A percentile compares a stretch with the other conserved stretches of the same genome.
These are phyloP conservation scores for Arthroderma uncinatum DNA, from an alignment of 2,329 filamentous ascomycete species.

Conservation along the genomic window DNA sequence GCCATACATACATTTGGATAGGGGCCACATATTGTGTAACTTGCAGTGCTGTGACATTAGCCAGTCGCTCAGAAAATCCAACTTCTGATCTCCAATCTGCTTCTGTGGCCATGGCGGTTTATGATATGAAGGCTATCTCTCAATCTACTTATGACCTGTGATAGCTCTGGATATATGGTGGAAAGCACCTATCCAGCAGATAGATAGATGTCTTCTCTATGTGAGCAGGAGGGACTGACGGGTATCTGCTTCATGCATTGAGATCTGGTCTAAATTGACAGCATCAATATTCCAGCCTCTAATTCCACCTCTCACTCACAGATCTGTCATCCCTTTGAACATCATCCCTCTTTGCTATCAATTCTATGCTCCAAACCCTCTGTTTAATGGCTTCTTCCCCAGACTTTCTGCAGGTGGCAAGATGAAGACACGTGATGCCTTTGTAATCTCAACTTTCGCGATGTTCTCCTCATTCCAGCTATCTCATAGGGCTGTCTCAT, in stretches of 20 bases:
- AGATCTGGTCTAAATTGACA: neutral
- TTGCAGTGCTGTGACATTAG: conserved; percentile 53
- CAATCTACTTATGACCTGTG: neutral
- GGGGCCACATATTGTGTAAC: conserved; percentile 21
- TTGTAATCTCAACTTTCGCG: neutral
- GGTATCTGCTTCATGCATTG: neutral
- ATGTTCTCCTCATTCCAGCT: neutral
- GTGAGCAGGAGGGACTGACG: neutral
- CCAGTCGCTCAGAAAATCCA: conserved; percentile 50
- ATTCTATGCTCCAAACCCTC: neutral
- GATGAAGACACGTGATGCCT: neutral
- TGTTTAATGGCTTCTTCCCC: neutral
- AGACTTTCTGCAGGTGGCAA: neutral
- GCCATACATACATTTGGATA: conserved; percentile 7
- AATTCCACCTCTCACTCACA: neutral
- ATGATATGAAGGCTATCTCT: neutral
- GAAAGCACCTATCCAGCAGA: neutral
- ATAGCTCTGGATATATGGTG: neutral
- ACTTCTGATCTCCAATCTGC: conserved; percentile 42
- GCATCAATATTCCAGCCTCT: neutral
- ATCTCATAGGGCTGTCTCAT: neutral
- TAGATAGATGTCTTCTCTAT: neutral
- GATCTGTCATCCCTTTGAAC: neutral
- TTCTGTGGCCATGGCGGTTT: neutral
- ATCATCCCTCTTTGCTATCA: neutral